A percentile compares a stretch with the other conserved stretches of the same genome.
Evolutionary conservation across 176 grass and related monocot species (phyloP).

Genomic region (Rhynchospora pubera): DNA sequence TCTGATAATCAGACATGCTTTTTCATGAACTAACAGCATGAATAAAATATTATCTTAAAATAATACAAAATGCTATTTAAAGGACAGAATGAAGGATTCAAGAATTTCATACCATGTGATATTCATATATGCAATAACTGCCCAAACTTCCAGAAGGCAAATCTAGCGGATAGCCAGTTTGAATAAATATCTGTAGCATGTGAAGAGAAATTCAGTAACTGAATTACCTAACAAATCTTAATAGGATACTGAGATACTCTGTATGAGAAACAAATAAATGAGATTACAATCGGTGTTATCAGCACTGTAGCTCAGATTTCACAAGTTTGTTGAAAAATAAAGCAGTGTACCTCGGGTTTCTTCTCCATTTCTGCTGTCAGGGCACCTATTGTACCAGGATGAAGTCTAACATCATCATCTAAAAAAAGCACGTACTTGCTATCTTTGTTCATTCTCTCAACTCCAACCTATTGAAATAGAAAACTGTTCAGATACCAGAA

Average conservation of each 20-base stretch:
- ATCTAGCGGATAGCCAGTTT: conserved; percentile 99
- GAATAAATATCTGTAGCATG: conserved; percentile 91
- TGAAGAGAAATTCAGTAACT: conserved; percentile 9
- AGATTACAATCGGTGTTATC: conserved; percentile 4
- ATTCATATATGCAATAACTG: conserved; percentile 99
- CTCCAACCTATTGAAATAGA: conserved; percentile 50
- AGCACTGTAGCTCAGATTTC: neutral
- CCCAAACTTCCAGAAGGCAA: conserved; percentile 99
- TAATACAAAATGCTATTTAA: neutral
- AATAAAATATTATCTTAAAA: conserved; percentile 22
- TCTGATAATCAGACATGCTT: neutral
- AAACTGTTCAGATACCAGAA: neutral
- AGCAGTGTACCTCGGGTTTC: conserved; percentile 59
- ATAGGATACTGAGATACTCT: neutral
- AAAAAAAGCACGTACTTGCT: conserved; percentile 96
- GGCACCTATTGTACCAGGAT: conserved; percentile 91
- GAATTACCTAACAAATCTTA: conserved; percentile 26
- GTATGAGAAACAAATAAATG: neutral
- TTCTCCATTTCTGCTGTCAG: conserved; percentile 97
- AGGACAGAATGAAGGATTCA: neutral
- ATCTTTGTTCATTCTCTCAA: conserved; percentile 94
- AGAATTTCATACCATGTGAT: conserved; percentile 87
- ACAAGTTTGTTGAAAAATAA: neutral
- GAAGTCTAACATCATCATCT: conserved; percentile 94
- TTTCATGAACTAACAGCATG: conserved; percentile 14